Conservation (phyloP, 805 yeast species). For the Candida hungchunana region DNA sequence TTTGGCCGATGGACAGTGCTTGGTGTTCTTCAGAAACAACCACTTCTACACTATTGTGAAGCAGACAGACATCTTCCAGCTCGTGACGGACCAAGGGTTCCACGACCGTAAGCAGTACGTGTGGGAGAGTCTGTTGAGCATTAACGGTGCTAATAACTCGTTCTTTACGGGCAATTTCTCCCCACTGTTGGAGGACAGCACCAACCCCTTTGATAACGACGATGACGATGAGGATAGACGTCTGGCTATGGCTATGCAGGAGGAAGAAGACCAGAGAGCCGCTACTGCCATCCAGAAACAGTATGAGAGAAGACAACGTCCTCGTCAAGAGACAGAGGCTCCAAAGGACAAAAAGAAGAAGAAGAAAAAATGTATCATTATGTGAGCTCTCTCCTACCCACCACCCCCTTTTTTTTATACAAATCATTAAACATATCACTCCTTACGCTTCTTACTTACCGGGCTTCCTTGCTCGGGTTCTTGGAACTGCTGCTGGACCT, state of each 20-base stretch:
- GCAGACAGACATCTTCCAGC: conserved; percentile 46
- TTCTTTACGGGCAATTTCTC: conserved; percentile 65
- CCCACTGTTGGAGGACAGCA: conserved; percentile 31
- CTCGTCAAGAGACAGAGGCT: too few species aligned
- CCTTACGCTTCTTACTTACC: conserved; percentile 35
- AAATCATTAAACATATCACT: too few species aligned
- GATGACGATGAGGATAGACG: conserved; percentile 16
- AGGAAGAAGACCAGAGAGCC: conserved; percentile 49
- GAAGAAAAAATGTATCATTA: conserved; percentile 23
- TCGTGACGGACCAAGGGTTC: conserved; percentile 76
- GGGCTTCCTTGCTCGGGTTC: conserved; percentile 19
- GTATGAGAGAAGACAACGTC: conserved; percentile 24
- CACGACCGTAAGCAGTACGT: conserved; percentile 45
- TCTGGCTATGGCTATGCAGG: too few species aligned
- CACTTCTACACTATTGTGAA: conserved; percentile 75
- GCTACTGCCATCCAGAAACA: conserved; percentile 42
- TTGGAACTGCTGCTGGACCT: conserved; percentile 53
- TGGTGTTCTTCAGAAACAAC: conserved; percentile 83
- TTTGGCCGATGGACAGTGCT: conserved; percentile 49
- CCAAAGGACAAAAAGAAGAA: conserved; percentile 9
- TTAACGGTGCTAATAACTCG: conserved; percentile 64
- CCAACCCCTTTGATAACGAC: conserved; percentile 17
- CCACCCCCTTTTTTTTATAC: too few species aligned
- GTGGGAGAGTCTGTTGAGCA: conserved; percentile 75
- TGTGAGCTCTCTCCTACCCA: conserved; percentile 11